Evolutionary conservation across 768 basidiomycete species (phyloP), one percentile per base, ranked within the genome.

Genomic region (Tricholoma saponaceum): DNA sequence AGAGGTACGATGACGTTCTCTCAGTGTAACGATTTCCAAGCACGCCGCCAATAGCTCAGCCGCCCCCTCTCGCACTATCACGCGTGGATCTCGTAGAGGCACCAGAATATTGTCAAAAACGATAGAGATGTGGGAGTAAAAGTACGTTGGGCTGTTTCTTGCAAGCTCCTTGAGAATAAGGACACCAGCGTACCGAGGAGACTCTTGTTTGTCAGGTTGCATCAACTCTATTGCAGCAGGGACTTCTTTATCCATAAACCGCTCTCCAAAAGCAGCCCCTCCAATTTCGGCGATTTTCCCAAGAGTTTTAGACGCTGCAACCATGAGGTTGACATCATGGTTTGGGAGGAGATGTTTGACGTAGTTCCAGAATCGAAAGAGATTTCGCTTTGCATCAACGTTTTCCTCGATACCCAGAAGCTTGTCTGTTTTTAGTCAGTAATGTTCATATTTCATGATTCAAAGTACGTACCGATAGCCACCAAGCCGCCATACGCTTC

Each of bases 91-190:
- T 46, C 95, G 79, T 20, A 99, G 72, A 4, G 95, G 92, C 1
- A 89, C 84, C 60, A 97, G 87, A 55, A 99, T 93, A 71, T 94
- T 94, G 69, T 95, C 94, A 52, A 98, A 87, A 12, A 97, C 90
- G 37, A 90, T 80, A 54, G 83, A 82, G 20, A 98, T 94, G 71
- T 93, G 89, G 1, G 90, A 83, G 64, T 93, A 86, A 72, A 98
- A 96, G 65, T 94, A 87, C 6, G 79, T 84, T 0, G 92, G 89
- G 60, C 90, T 95, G 71, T 94, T 90, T 26, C 85, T 82, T 2
- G 97, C 95, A 39, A 99, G 80, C 71, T 97, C 95, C 73, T 95
- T 95, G 37, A 98, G 72, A 51, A 98, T 91, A 54, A 98, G 83
- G 2, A 98, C 95, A 0, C 95, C 95, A 0, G 93, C 93, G 72